A percentile compares a stretch with the other conserved stretches of the same genome.
These are phyloP conservation scores for Astragalus glycyphyllos DNA, from an alignment of 306 rosid species.

Conservation along the genomic window DNA sequence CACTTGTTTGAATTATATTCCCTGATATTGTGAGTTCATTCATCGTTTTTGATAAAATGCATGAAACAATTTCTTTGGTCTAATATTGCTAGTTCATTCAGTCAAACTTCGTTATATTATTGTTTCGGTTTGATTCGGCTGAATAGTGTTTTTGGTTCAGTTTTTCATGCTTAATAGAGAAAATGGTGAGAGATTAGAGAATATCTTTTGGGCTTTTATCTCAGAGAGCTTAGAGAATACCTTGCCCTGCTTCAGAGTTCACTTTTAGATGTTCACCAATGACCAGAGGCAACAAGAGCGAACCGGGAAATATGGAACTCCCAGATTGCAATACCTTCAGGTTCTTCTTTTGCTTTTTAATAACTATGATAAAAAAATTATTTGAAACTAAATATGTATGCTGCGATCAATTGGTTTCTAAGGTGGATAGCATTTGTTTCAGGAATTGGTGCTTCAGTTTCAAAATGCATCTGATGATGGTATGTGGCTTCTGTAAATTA, in stretches of 20 bases:
- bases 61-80: too few species aligned
- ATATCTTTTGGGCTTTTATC: not conserved
- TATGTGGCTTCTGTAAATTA: slow-evolving; percentile 22
- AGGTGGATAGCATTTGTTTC: slow-evolving; percentile 36
- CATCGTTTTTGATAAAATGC: too few species aligned
- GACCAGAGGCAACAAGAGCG: slow-evolving; percentile 76
- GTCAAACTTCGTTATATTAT: too few species aligned
- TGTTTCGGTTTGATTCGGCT: too few species aligned
- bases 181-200: too few species aligned
- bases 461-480: slow-evolving; percentile 72
- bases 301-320: slow-evolving; percentile 82
- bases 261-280: slow-evolving; percentile 69
- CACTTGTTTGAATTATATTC: too few species aligned
- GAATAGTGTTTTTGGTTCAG: too few species aligned
- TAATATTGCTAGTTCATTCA: too few species aligned
- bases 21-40: too few species aligned
- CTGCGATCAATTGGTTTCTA: not conserved
- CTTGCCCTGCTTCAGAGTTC: not conserved
- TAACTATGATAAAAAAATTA: not conserved
- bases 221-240: not conserved
- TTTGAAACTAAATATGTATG: not conserved
- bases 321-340: slow-evolving; percentile 85
- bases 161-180: too few species aligned
- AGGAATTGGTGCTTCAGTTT: slow-evolving; percentile 78
- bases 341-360: slow-evolving; percentile 34